A percentile compares a stretch with the other conserved stretches of the same genome.
Evolutionary conservation across 805 yeast genomes (phyloP).

Genomic region (Wickerhamomyces kurtzmanii): DNA sequence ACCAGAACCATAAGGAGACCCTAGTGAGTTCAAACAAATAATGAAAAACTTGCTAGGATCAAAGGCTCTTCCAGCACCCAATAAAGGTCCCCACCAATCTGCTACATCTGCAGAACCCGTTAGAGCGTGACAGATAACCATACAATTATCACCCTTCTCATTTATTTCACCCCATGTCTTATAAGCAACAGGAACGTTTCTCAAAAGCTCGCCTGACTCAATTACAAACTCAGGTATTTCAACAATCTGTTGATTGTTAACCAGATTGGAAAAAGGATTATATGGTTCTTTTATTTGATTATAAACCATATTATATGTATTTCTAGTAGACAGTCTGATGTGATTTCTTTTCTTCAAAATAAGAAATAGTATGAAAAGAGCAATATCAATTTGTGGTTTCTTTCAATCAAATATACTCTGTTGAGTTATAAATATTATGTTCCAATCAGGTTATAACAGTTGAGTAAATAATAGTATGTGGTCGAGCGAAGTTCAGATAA

Average conservation of each 20-base stretch:
- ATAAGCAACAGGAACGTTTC: constrained; percentile 83
- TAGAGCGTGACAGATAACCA: constrained; percentile 92
- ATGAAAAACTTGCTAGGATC: constrained; percentile 85
- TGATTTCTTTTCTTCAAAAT: no score
- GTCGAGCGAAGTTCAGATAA: no score
- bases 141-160: constrained; percentile 56
- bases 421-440: no score
- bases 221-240: constrained; percentile 64
- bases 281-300: constrained; percentile 36
- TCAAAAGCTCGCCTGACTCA: constrained; percentile 73
- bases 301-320: no score
- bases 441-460: no score
- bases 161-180: constrained; percentile 92
- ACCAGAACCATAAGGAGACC: constrained; percentile 94
- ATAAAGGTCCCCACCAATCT: constrained; percentile 98
- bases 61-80: constrained; percentile 80
- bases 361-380: no score
- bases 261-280: constrained; percentile 64
- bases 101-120: constrained; percentile 93
- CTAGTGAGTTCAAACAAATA: constrained; percentile 84
- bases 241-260: constrained; percentile 68
- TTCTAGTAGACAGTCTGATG: no score
- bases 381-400: no score
- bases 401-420: no score
- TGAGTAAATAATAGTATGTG: no score